phyloP scores from a whole-genome alignment of 345 rosid species.

The Eucalyptus victrix region DNA sequence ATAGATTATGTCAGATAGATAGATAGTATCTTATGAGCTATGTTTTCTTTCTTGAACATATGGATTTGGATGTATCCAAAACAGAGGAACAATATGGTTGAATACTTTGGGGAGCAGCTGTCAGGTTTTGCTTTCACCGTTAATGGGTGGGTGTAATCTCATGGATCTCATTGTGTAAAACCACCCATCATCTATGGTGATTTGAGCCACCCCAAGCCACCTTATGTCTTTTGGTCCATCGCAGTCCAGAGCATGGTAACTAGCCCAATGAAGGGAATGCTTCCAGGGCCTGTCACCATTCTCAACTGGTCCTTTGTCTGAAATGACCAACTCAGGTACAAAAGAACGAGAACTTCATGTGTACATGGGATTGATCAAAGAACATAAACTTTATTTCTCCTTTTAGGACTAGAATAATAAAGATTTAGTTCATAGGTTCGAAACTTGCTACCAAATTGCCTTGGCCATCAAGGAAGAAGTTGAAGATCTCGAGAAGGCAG shows the following conservation, averaged over 20 bases:
- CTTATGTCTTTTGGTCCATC: rapidly evolving
- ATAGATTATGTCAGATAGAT: rapidly evolving
- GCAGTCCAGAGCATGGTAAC: neutral
- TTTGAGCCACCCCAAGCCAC: neutral
- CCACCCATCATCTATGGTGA: constrained; percentile 91
- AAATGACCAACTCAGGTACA: constrained; percentile 56
- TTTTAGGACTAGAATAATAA: neutral
- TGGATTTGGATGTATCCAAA: too few relatives aligned
- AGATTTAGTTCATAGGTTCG: constrained; percentile 24
- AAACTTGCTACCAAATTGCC: constrained; percentile 94
- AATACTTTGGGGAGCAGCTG: constrained; percentile 57
- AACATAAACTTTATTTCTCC: neutral
- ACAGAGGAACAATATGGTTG: too few relatives aligned
- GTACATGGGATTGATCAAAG: neutral
- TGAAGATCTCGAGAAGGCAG: rapidly evolving
- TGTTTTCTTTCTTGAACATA: too few relatives aligned
- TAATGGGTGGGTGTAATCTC: constrained; percentile 97
- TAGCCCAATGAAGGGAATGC: neutral
- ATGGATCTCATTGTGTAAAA: constrained; percentile 95
- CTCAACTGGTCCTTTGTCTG: neutral
- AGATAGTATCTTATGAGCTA: too few relatives aligned
- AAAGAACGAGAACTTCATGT: neutral
- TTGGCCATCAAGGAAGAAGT: neutral
- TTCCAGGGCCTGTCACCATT: neutral
- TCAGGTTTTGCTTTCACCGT: constrained; percentile 87